A percentile compares a stretch with the other conserved stretches of the same genome.
Evolutionary conservation across 179 eudicot genomes (phyloP).

Genomic region (Gypsophila paniculata): DNA sequence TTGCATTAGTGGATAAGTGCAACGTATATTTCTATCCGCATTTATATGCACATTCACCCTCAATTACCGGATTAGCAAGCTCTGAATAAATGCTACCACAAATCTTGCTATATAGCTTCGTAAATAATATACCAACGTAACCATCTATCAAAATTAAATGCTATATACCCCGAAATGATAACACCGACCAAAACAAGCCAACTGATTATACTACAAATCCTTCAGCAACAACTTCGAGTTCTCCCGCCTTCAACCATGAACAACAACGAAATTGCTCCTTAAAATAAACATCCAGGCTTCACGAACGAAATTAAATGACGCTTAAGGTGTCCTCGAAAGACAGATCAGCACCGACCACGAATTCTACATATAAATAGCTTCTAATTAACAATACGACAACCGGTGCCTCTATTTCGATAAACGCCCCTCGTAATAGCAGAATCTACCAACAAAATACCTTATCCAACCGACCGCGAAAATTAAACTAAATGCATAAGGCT

Average conservation of each 20-base stretch:
- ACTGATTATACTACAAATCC: neutral
- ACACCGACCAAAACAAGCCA: neutral
- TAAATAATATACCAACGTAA: neutral
- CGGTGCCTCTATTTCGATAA: neutral
- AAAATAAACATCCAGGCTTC: neutral
- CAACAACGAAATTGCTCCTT: neutral
- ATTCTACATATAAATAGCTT: neutral
- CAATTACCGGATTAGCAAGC: neutral
- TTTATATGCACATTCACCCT: neutral
- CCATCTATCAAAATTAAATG: neutral
- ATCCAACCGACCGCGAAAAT: neutral
- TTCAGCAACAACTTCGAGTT: neutral
- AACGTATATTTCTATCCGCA: neutral
- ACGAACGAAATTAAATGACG: too few species aligned
- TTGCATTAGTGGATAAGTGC: neutral
- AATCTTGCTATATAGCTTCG: neutral
- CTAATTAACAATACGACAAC: neutral
- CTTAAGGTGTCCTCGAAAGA: neutral
- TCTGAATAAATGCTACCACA: neutral
- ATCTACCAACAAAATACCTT: neutral
- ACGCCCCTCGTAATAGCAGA: neutral
- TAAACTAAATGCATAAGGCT: constrained; percentile 12
- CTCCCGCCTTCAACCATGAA: neutral
- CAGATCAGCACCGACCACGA: neutral
- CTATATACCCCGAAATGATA: neutral